These are phyloP conservation scores for Ophiostoma triangulosporum DNA, from an alignment of 2,329 filamentous ascomycete species.

Conservation along the genomic window DNA sequence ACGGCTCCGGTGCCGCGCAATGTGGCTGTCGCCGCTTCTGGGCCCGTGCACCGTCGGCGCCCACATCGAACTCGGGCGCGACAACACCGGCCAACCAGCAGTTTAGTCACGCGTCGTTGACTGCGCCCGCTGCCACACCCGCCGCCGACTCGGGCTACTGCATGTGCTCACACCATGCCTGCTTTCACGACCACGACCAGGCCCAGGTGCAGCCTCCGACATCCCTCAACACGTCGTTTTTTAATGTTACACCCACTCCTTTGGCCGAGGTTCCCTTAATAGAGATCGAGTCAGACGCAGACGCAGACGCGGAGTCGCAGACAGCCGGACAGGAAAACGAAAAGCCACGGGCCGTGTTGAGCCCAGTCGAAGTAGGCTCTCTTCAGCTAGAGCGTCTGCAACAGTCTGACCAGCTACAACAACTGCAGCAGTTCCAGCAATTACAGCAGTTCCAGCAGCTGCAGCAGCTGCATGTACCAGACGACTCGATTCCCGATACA, in stretches of 20 bases:
- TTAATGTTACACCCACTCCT: neutral
- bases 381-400: conserved; percentile 26
- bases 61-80: conserved; percentile 19
- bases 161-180: conserved; percentile 51
- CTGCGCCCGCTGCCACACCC: conserved; percentile 9
- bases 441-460: neutral
- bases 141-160: conserved; percentile 32
- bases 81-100: conserved; percentile 13
- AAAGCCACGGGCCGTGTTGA: conserved; percentile 34
- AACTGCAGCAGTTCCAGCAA: conserved; percentile 14
- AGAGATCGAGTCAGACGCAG: neutral
- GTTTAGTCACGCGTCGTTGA: neutral
- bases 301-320: neutral
- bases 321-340: conserved; percentile 36
- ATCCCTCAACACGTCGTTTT: conserved; percentile 7
- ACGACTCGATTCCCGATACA: conserved; percentile 39
- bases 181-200: conserved; percentile 39
- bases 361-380: conserved; percentile 28
- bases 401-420: conserved; percentile 12
- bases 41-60: conserved; percentile 24
- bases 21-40: conserved; percentile 51
- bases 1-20: conserved; percentile 36
- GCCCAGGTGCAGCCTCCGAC: conserved; percentile 16
- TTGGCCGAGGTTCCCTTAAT: neutral
- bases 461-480: conserved; percentile 8